phyloP scores from a whole-genome alignment of 2,329 filamentous ascomycete genomes.

The Alternaria metachromatica region DNA sequence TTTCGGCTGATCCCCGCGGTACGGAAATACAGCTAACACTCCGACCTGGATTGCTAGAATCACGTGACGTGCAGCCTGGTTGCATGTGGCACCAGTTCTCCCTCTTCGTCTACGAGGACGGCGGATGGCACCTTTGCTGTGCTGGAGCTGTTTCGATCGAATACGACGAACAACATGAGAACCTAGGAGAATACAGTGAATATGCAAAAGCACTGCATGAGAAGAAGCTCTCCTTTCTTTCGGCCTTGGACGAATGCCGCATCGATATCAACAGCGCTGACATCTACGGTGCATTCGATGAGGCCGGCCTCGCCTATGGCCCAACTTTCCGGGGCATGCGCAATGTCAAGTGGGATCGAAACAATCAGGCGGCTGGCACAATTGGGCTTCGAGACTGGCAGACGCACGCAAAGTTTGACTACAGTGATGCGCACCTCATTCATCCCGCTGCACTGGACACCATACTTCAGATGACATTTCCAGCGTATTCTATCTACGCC shows the following conservation, averaged over 20 bases:
- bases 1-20: conserved; percentile 8
- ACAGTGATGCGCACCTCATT: conserved; percentile 18
- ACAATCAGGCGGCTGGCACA: conserved; percentile 7
- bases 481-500: conserved; percentile 14
- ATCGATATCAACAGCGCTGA: conserved; percentile 5
- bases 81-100: conserved; percentile 9
- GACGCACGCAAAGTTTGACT: neutral
- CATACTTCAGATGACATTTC: conserved; percentile 22
- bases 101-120: conserved; percentile 15
- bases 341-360: conserved; percentile 10
- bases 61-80: neutral
- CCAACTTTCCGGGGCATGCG: conserved; percentile 18
- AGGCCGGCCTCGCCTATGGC: conserved; percentile 20
- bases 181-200: neutral
- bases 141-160: conserved; percentile 24
- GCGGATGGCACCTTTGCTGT: conserved; percentile 34
- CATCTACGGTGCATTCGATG: conserved; percentile 15
- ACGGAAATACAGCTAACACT: conserved; percentile 22
- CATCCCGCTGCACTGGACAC: conserved; percentile 24
- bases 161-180: neutral
- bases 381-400: conserved; percentile 17
- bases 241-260: neutral
- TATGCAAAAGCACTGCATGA: neutral
- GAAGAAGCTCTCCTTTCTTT: neutral
- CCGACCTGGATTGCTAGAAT: neutral